Evolutionary conservation across 257 asterid species (phyloP), one percentile per base, ranked within the genome.

Genomic region (Dorcoceras hygrometricum): DNA sequence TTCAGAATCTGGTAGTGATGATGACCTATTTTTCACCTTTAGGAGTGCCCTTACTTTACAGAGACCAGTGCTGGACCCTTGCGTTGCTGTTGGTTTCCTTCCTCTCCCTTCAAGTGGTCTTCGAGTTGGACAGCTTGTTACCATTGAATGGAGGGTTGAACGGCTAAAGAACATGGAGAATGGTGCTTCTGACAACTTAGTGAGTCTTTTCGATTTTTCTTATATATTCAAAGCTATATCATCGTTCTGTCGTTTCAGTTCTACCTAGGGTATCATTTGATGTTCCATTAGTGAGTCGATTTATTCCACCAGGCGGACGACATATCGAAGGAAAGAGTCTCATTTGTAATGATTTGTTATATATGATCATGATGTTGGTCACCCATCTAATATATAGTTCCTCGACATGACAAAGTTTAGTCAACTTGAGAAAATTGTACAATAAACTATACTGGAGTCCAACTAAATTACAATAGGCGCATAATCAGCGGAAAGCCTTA

Each of bases 91-190:
- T 73, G 99, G 99, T 56, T 94, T 94, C 76, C 96, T 90, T 51
- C 87, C 99, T 76, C 95, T 93, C 73, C 86, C 95, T 65, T 86
- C 96, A 53, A 81, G 82, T 73, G 93, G 90, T 58, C 96, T 90
- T 80, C 91, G 85, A 60, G 99, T 94, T 74, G 97, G 99, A 65
- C 95, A 87, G 78, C 94, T 94, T 60, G 91, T 94, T 62, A 87
- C 95, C 73, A 88, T 94, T 92, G 81, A 86, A 64, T 94, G 99
- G 99, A 86, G 96, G 76, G 84, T 94, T 63, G 99, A 94, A 81
- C 81, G 97, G 81, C 61, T 94, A 75, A 94, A 87, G 78, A 84
- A 80, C 77, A 69, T 66, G 57, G 79, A 76, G 69, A 71, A 71
- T 43, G 63, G 59, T 62, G 78, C 73, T 72, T 67, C 85, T 46